Conservation (phyloP, 1,284 basidiomycete genomes). For the Leccinum fuscescens region DNA sequence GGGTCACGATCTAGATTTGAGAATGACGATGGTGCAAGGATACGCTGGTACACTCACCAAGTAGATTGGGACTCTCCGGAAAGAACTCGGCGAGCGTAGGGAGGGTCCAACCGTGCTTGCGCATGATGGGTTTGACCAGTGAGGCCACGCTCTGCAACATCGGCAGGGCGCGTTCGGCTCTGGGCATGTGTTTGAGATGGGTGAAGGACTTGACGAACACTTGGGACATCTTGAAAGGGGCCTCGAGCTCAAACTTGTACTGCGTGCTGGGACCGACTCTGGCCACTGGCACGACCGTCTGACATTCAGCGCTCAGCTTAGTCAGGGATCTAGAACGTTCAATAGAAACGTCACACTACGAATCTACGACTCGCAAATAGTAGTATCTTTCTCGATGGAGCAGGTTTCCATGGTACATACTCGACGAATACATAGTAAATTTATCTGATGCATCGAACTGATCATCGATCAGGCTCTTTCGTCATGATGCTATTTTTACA, state of each 20-base stretch:
- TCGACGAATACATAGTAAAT: no score
- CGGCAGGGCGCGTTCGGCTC: conserved; percentile 57
- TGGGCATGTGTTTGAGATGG: conserved; percentile 62
- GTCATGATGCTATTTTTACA: neutral
- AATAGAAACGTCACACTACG: no score
- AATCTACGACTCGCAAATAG: neutral
- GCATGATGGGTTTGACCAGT: conserved; percentile 88
- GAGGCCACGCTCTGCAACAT: conserved; percentile 75
- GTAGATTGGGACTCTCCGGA: conserved; percentile 67
- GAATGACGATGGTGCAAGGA: conserved; percentile 1
- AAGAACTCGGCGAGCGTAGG: conserved; percentile 86
- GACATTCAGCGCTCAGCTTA: no score
- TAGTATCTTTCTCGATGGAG: neutral
- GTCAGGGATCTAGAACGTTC: no score
- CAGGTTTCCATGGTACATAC: no score
- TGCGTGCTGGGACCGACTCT: neutral
- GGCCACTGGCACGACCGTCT: no score
- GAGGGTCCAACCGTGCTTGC: conserved; percentile 75
- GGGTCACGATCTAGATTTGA: conserved; percentile 3
- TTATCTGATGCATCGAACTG: no score
- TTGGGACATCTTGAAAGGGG: conserved; percentile 40
- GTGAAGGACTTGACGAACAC: conserved; percentile 62
- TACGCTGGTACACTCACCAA: conserved; percentile 51
- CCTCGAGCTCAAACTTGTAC: neutral
- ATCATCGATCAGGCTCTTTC: neutral